Evolutionary conservation across 495 filamentous ascomycete genomes (phyloP).

Genomic region (Penicillium verhagenii): DNA sequence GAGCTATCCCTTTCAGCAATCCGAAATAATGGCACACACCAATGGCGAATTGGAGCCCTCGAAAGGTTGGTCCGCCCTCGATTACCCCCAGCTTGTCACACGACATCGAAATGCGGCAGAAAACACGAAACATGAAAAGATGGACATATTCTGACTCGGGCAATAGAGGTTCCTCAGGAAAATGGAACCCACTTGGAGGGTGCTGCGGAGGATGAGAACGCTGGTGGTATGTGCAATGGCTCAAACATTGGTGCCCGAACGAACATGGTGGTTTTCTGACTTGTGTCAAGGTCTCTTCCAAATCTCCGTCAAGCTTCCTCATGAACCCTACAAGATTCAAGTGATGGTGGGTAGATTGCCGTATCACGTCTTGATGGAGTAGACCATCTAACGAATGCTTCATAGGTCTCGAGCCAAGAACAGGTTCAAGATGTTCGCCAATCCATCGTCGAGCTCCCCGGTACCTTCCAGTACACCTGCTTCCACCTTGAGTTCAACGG

Average conservation of each 20-base stretch:
- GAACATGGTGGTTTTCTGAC: conserved; percentile 12
- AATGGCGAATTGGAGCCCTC: conserved; percentile 45
- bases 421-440: conserved; percentile 97
- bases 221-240: conserved; percentile 35
- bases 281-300: conserved; percentile 61
- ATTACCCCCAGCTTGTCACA: conserved; percentile 9
- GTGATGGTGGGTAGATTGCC: conserved; percentile 62
- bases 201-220: conserved; percentile 38
- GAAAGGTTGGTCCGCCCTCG: conserved; percentile 35
- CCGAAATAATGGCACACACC: conserved; percentile 40
- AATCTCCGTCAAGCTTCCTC: conserved; percentile 80
- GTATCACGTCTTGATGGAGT: not conserved
- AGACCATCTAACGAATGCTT: conserved; percentile 13
- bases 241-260: not conserved
- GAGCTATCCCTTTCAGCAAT: conserved; percentile 21
- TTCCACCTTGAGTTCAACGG: conserved; percentile 93
- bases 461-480: conserved; percentile 94
- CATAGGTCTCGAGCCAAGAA: conserved; percentile 85
- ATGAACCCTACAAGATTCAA: conserved; percentile 74
- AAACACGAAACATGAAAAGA: not conserved
- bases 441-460: conserved; percentile 91
- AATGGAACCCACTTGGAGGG: conserved; percentile 37
- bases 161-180: conserved; percentile 38
- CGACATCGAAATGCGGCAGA: conserved; percentile 9
- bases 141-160: conserved; percentile 20